These are phyloP conservation scores for Claviceps sp. DNA, from an alignment of 2,329 filamentous ascomycete species.

Conservation along the genomic window DNA sequence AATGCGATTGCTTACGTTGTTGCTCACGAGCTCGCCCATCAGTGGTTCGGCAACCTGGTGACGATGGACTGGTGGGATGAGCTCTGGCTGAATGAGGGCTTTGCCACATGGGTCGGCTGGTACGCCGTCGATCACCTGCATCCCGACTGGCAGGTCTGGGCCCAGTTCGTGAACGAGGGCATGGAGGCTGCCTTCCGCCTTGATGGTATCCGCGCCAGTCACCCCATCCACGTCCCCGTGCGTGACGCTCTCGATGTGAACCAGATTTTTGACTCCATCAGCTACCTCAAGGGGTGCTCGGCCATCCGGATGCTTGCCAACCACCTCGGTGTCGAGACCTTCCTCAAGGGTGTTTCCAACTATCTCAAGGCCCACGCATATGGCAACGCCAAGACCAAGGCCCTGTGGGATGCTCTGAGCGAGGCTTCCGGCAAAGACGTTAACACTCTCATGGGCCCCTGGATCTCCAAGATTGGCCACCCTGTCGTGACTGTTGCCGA, in stretches of 20 bases:
- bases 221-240: conserved; percentile 93
- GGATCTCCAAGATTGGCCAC: conserved; percentile 93
- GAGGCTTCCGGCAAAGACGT: conserved; percentile 82
- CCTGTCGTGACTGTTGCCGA: conserved; percentile 80
- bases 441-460: conserved; percentile 75
- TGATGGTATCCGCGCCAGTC: conserved; percentile 79
- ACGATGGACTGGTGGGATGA: conserved; percentile 98
- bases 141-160: conserved; percentile 96
- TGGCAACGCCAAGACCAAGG: conserved; percentile 78
- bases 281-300: conserved; percentile 91
- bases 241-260: conserved; percentile 89
- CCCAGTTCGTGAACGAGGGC: conserved; percentile 90
- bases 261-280: conserved; percentile 95
- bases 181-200: conserved; percentile 85
- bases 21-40: conserved; percentile 92
- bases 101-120: conserved; percentile 98
- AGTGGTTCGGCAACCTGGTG: conserved; percentile 92
- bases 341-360: conserved; percentile 77
- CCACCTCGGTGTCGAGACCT: conserved; percentile 75
- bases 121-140: conserved; percentile 80
- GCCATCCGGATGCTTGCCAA: conserved; percentile 92
- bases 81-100: conserved; percentile 89
- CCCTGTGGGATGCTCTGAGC: conserved; percentile 79
- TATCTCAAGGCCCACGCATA: conserved; percentile 86
- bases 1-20: conserved; percentile 94